These are phyloP conservation scores for Colletotrichum sp. DNA, from an alignment of 2,329 filamentous ascomycete species.

Conservation along the genomic window DNA sequence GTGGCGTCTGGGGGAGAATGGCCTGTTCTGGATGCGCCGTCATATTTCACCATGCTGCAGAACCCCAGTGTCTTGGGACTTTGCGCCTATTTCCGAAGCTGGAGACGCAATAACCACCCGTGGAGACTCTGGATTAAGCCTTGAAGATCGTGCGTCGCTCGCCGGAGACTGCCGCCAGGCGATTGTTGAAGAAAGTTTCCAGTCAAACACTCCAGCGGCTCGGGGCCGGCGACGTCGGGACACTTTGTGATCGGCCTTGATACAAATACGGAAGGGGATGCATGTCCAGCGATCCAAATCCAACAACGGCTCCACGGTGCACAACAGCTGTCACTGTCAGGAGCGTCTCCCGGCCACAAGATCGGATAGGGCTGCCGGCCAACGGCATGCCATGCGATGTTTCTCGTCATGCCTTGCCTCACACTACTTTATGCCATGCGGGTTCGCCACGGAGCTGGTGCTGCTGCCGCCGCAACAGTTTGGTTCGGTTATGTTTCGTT, in stretches of 20 bases:
- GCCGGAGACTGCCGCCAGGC: neutral
- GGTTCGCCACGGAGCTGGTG: neutral
- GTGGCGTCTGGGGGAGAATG: slow-evolving; percentile 2
- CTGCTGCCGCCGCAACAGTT: neutral
- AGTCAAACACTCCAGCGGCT: neutral
- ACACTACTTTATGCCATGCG: neutral
- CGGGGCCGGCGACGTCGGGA: neutral
- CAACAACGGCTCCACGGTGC: neutral
- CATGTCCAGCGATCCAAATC: neutral
- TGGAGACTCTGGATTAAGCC: neutral
- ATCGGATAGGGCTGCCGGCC: slow-evolving; percentile 1
- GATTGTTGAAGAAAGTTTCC: neutral
- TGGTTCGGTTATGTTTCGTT: neutral
- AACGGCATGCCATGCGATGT: neutral
- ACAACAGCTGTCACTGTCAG: neutral
- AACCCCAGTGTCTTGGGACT: neutral
- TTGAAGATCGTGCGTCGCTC: neutral
- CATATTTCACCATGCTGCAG: neutral
- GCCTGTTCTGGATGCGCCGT: slow-evolving; percentile 13
- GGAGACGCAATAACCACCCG: neutral
- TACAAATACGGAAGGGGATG: neutral
- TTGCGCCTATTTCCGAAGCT: neutral
- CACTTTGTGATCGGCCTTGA: neutral
- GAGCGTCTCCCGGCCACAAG: neutral
- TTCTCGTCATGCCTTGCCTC: neutral